Evolutionary conservation across 805 yeast species (phyloP).

Genomic region (Wickerhamomyces hampshirensis): DNA sequence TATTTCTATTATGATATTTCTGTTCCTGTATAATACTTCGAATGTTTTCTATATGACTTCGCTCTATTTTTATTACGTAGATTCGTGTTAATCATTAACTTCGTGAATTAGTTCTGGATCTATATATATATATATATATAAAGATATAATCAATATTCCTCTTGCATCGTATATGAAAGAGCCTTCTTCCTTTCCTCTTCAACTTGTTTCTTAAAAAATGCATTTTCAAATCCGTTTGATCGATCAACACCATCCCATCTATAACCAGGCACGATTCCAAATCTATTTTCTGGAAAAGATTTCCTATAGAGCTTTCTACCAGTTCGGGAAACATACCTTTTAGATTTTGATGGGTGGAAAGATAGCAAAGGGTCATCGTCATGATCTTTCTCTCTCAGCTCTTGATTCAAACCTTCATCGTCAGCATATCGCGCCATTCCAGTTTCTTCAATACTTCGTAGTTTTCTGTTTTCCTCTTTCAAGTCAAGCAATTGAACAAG

Average conservation of each 20-base stretch:
- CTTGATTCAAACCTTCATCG: slow-evolving; percentile 34
- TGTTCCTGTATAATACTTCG: no score
- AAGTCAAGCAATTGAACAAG: slow-evolving; percentile 34
- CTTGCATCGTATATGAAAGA: slow-evolving; percentile 32
- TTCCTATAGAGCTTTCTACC: slow-evolving; percentile 58
- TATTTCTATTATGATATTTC: neutral
- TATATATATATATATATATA: neutral
- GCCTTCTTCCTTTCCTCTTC: slow-evolving; percentile 30
- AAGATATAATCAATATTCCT: slow-evolving; percentile 27
- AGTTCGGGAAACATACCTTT: slow-evolving; percentile 25
- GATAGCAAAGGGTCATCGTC: slow-evolving; percentile 63
- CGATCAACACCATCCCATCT: slow-evolving; percentile 93
- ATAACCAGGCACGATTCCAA: slow-evolving; percentile 69
- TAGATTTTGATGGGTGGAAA: slow-evolving; percentile 31
- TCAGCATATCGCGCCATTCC: slow-evolving; percentile 30
- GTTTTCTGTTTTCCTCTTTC: slow-evolving; percentile 29
- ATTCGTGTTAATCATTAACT: no score
- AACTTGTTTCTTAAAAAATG: slow-evolving; percentile 44
- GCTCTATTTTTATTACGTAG: neutral
- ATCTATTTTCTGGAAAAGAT: slow-evolving; percentile 61
- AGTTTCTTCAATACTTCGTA: slow-evolving; percentile 24
- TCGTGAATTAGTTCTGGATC: neutral
- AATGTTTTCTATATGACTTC: no score
- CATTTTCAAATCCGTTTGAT: slow-evolving; percentile 78
- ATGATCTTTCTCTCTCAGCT: slow-evolving; percentile 28